Conservation (phyloP, 1,284 basidiomycete species). For the Trametes polyzona region DNA sequence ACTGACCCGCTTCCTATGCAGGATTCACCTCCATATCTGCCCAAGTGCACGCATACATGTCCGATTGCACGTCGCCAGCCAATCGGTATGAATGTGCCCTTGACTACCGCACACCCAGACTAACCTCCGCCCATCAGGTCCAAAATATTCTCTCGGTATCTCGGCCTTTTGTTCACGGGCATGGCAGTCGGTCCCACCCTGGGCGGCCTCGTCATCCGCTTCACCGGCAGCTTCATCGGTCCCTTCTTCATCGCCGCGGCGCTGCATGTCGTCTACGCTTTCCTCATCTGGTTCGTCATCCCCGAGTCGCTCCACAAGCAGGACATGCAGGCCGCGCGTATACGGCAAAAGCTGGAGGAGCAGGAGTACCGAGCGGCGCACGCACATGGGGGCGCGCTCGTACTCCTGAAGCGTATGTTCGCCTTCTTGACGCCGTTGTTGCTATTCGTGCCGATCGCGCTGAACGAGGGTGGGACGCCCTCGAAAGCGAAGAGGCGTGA, state of each 20-base stretch:
- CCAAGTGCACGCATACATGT: constrained; percentile 63
- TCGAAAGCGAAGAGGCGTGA: constrained; percentile 53
- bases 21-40: constrained; percentile 54
- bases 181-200: constrained; percentile 76
- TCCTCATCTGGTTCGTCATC: constrained; percentile 61
- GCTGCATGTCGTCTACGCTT: constrained; percentile 52
- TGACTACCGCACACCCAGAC: not conserved
- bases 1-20: constrained; percentile 29
- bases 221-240: constrained; percentile 60
- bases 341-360: constrained; percentile 38
- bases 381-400: constrained; percentile 21
- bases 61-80: constrained; percentile 57
- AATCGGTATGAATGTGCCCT: constrained; percentile 42
- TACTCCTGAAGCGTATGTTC: constrained; percentile 45
- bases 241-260: constrained; percentile 71
- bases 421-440: constrained; percentile 67
- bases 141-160: constrained; percentile 61
- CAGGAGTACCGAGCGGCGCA: constrained; percentile 21
- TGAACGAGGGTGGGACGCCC: constrained; percentile 37
- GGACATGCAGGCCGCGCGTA: constrained; percentile 41
- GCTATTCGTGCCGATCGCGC: constrained; percentile 59
- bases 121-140: constrained; percentile 42
- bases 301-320: constrained; percentile 73
- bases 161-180: constrained; percentile 68
- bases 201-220: constrained; percentile 66